Conservation (phyloP, 2,329 filamentous ascomycete genomes). For the Calonectria pseudoturangicola region DNA sequence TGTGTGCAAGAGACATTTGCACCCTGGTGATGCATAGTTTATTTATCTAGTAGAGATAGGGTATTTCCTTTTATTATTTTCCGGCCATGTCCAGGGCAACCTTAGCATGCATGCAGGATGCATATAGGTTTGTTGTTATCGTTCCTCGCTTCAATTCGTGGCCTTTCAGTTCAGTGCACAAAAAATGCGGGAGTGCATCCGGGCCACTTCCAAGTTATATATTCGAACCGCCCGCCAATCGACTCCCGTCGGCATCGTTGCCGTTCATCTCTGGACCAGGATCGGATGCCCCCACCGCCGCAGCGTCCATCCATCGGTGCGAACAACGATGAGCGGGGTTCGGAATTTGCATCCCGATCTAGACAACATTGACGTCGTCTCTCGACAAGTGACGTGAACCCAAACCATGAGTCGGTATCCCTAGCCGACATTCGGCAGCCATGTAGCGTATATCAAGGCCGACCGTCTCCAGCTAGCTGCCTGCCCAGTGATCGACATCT, state of each 20-base stretch:
- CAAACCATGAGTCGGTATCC: neutral
- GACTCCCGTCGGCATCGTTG: neutral
- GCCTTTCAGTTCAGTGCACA: neutral
- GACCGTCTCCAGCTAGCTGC: neutral
- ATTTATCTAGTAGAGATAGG: too few relatives aligned
- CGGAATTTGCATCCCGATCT: slow-evolving; percentile 18
- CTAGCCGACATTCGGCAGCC: slow-evolving; percentile 1
- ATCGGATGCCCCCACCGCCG: neutral
- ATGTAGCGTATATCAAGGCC: neutral
- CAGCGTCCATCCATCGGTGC: too few relatives aligned
- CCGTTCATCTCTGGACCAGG: slow-evolving; percentile 7
- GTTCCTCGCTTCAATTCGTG: neutral
- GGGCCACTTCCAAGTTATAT: neutral
- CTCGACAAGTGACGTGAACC: neutral
- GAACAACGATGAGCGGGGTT: neutral
- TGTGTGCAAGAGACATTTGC: too few relatives aligned
- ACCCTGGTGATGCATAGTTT: too few relatives aligned
- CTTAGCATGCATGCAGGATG: too few relatives aligned
- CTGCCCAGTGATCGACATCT: too few relatives aligned
- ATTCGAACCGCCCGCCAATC: neutral
- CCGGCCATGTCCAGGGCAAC: too few relatives aligned
- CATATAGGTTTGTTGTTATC: too few relatives aligned
- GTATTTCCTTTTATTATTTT: too few relatives aligned
- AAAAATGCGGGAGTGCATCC: slow-evolving; percentile 9
- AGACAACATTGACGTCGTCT: slow-evolving; percentile 7